Evolutionary conservation across 768 basidiomycete species (phyloP).

Genomic region (Phaeolepiota aurea): DNA sequence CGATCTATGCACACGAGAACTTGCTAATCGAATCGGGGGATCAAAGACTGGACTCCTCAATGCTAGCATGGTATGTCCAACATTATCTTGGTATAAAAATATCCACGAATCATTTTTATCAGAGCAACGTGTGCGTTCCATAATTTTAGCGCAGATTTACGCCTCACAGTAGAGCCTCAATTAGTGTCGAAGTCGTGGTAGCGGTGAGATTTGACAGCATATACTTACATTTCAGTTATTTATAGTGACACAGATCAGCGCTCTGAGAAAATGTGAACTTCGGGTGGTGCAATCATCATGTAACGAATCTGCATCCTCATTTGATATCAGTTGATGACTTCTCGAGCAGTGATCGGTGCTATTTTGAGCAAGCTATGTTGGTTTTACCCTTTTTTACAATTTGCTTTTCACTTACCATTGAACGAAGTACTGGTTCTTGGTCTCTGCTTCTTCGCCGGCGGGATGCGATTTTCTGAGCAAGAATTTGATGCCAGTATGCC

Average conservation of each 20-base stretch:
- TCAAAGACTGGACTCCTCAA: conserved; percentile 73
- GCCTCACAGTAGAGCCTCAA: too few relatives aligned
- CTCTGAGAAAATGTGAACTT: conserved; percentile 75
- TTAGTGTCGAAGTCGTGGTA: conserved; percentile 58
- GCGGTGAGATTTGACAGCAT: conserved; percentile 37
- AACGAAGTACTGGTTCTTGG: conserved; percentile 71
- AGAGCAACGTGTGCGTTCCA: conserved; percentile 72
- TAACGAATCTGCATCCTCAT: conserved; percentile 15
- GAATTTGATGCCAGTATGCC: conserved; percentile 62
- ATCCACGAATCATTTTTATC: background rate
- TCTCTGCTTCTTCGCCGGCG: conserved; percentile 81
- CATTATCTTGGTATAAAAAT: background rate
- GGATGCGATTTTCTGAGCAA: conserved; percentile 69
- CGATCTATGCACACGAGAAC: conserved; percentile 66
- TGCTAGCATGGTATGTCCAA: conserved; percentile 57
- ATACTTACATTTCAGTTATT: too few relatives aligned
- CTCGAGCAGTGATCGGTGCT: conserved; percentile 53
- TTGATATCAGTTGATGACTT: background rate
- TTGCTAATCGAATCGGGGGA: conserved; percentile 70
- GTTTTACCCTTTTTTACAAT: conserved; percentile 10
- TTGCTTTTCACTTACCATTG: background rate
- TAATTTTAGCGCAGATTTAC: too few relatives aligned
- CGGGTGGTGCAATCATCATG: conserved; percentile 74
- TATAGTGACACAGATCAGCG: conserved; percentile 81
- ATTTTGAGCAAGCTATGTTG: conserved; percentile 70